phyloP scores from a whole-genome alignment of 805 yeast genomes.

The Saturnispora zaruensis region DNA sequence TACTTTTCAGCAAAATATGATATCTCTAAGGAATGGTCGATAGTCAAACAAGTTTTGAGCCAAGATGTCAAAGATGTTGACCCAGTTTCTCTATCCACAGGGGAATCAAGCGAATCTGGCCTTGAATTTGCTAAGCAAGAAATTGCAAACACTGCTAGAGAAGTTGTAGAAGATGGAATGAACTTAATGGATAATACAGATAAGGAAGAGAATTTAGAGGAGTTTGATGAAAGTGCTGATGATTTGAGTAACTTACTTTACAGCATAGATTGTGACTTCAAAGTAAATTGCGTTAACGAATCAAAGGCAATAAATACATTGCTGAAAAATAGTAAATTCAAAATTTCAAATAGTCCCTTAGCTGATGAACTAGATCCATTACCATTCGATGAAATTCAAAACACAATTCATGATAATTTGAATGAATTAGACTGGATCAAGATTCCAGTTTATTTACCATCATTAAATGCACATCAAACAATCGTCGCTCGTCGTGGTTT shows the following conservation, averaged over 20 bases:
- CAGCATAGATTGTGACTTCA: slow-evolving; percentile 12
- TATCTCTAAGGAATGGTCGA: slow-evolving; percentile 10
- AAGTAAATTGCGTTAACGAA: slow-evolving; percentile 10
- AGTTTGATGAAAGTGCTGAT: not conserved
- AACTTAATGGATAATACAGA: slow-evolving; percentile 7
- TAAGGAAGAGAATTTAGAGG: not conserved
- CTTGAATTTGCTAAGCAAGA: slow-evolving; percentile 8
- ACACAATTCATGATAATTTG: slow-evolving; percentile 41
- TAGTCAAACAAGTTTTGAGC: not conserved
- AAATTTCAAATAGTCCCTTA: slow-evolving; percentile 9
- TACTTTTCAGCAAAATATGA: slow-evolving; percentile 10
- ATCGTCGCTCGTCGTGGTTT: slow-evolving; percentile 73
- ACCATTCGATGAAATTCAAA: slow-evolving; percentile 20
- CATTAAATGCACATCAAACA: slow-evolving; percentile 78
- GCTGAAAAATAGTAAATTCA: slow-evolving; percentile 1
- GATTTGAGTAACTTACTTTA: not conserved
- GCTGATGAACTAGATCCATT: slow-evolving; percentile 15
- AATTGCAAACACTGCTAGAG: slow-evolving; percentile 22
- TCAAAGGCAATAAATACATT: slow-evolving; percentile 1
- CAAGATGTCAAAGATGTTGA: not conserved
- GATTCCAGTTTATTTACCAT: slow-evolving; percentile 60
- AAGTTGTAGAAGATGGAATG: slow-evolving; percentile 23
- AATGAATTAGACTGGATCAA: slow-evolving; percentile 69
- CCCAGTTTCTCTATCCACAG: not conserved
- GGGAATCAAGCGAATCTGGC: not conserved